Base-by-base conservation (phyloP, 192 early-diverging fungal genomes). In the Coemansia sp. region DNA sequence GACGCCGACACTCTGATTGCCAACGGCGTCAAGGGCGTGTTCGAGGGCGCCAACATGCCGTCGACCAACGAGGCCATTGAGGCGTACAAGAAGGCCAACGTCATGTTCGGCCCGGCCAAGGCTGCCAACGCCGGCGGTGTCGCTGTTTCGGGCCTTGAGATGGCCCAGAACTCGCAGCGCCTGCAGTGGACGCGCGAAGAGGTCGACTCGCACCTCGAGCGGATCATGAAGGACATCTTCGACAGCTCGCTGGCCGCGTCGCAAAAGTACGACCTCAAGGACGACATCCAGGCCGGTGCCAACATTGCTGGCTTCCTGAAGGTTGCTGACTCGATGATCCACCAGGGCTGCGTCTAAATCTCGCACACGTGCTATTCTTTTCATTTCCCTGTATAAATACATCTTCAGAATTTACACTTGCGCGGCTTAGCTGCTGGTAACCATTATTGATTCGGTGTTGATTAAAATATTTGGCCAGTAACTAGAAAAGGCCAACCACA, bases 281-380 rank as follows among this genome's bases (percentile, higher is more conserved):
- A 66, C 59, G 75, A 78, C 71, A 78, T 78, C 48, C 75, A 78
- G 66, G 75, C 75, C n/a, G 82, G 82, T 48, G 82, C 82, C 77
- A 84, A 84, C 82, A 84, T 84, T 75, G 81, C 82, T 26, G 82
- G 82, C 23, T 84, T 84, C 81, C 67, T 79, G 72, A 84, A 84
- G 75, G 82, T 84, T 31, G 80, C 82, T 47, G 73, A 82, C 60
- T 64, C 82, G 21, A 84, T 84, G 82, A 69, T 79, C 75, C 65
- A 71, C 65, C 82, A 80, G 67, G 82, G 81, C 72, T 78, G 75
- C 51, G 75, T 78, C 71, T 78, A 66, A 69, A 28, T 46, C 20
- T 1, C 5, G 4, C 26, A 40, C 44, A 25, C 28, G 26, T 46
- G 46, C 40, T 5, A 46, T 19, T 55, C 53, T 57, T 57, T 31